phyloP scores from a whole-genome alignment of 1,284 basidiomycete genomes.

The Caloboletus firmus region DNA sequence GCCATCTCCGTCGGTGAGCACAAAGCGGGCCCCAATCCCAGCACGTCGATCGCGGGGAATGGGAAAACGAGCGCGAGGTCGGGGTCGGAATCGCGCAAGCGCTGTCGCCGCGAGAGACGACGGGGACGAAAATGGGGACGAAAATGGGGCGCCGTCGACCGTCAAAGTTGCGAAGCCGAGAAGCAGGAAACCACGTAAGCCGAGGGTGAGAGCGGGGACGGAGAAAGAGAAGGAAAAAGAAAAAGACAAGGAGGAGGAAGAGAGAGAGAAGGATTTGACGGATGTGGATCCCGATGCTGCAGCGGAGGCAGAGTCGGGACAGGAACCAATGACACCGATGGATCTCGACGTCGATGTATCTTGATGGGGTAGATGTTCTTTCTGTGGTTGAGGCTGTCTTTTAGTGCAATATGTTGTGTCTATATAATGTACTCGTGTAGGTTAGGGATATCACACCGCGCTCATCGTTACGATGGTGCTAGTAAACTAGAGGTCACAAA shows the following conservation, averaged over 20 bases:
- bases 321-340: slow-evolving; percentile 35
- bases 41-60: slow-evolving; percentile 33
- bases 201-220: slow-evolving; percentile 27
- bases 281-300: slow-evolving; percentile 29
- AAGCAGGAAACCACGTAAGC: slow-evolving; percentile 29
- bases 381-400: neutral
- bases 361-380: slow-evolving; percentile 4
- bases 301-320: slow-evolving; percentile 29
- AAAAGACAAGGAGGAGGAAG: slow-evolving; percentile 35
- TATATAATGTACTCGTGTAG: slow-evolving; percentile 1
- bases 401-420: neutral
- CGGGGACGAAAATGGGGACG: slow-evolving; percentile 28
- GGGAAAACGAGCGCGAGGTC: slow-evolving; percentile 32
- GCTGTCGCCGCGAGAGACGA: slow-evolving; percentile 20
- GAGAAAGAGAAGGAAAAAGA: slow-evolving; percentile 43
- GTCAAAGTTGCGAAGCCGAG: slow-evolving; percentile 13
- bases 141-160: slow-evolving; percentile 12
- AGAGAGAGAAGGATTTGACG: slow-evolving; percentile 37
- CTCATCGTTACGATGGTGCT: neutral
- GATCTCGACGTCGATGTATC: slow-evolving; percentile 34
- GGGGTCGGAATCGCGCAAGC: slow-evolving; percentile 27
- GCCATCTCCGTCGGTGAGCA: slow-evolving; percentile 27
- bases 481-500: too few relatives aligned
- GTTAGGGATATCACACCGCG: neutral
- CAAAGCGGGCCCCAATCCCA: slow-evolving; percentile 14